Evolutionary conservation across 2,329 filamentous ascomycete species (phyloP), one percentile per base, ranked within the genome.

Genomic region (Metarhizium robertsii): DNA sequence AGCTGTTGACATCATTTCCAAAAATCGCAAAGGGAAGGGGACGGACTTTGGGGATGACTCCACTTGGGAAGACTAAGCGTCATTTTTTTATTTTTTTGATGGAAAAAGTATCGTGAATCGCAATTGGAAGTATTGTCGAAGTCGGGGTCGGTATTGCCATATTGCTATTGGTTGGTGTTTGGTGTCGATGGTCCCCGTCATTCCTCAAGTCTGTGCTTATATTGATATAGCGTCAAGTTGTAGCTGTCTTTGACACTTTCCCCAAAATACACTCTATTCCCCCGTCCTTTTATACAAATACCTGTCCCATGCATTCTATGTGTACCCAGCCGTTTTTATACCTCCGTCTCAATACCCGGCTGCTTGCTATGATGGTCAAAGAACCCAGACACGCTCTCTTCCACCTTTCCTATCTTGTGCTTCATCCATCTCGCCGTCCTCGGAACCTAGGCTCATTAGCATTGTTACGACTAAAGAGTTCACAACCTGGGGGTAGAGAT

Each of bases 301-400:
- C n/a, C 42, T 6, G n/a, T 20, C 38, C 8, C 38, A n/a, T 20
- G 18, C 25, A 45, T 45, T 16, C n/a, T 16, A 20, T 45, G 16
- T 40, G 38, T 16, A 16, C n/a, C 11, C 16, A 45, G 16, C 6
- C 29, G 7, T 52, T 14, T n/a, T 74, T 69, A 88, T 43, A 85
- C 83, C 70, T 90, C 86, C 18, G 84, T 88, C 74, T 89, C 86
- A 61, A 88, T 75, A 1, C 80, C 83, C 10, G 70, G 67, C 36
- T 78, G 76, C 62, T 83, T 80, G 18, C 82, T 79, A 53, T 75
- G 70, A 65, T 87, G 83, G 52, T 82, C 75, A 60, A 88, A 83
- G 4, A 79, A 72, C 32, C 76, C 70, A 57, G 77, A 75, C 1
- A 82, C 76, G 55, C 82, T 81, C 43, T 83, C 79, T 63, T 82